These are phyloP conservation scores for Xylariaceae sp. DNA, from an alignment of 2,329 filamentous ascomycete genomes.

Conservation along the genomic window DNA sequence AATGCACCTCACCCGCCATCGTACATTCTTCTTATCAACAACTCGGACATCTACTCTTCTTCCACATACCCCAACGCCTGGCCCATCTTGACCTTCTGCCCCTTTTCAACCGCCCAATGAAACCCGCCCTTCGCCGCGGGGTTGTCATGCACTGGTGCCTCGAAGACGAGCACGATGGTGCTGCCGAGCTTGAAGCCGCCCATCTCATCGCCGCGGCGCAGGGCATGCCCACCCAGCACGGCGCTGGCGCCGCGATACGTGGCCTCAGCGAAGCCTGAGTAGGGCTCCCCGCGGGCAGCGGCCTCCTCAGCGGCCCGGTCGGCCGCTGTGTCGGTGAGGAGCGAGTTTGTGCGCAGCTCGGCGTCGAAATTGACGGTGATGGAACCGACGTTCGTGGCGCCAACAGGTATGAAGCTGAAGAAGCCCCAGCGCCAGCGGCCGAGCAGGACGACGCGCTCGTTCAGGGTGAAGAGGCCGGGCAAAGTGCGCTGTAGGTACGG, in stretches of 20 bases:
- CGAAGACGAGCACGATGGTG: slow-evolving; percentile 93
- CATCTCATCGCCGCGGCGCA: slow-evolving; percentile 92
- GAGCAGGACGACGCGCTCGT: slow-evolving; percentile 90
- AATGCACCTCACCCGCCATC: no score
- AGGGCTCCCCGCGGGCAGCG: slow-evolving; percentile 69
- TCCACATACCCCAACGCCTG: slow-evolving; percentile 76
- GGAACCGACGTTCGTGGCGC: slow-evolving; percentile 94
- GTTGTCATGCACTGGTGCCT: slow-evolving; percentile 72
- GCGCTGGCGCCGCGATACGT: slow-evolving; percentile 75
- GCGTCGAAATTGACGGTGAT: slow-evolving; percentile 97
- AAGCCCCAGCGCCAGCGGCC: slow-evolving; percentile 96
- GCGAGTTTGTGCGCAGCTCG: slow-evolving; percentile 86
- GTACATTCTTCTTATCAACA: neutral
- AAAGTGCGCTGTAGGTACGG: slow-evolving; percentile 91
- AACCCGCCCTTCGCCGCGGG: slow-evolving; percentile 64
- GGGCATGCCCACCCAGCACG: slow-evolving; percentile 75
- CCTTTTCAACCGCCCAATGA: slow-evolving; percentile 82
- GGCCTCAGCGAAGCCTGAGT: slow-evolving; percentile 89
- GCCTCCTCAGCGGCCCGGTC: slow-evolving; percentile 82
- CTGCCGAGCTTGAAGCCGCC: slow-evolving; percentile 95
- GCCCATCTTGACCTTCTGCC: slow-evolving; percentile 84
- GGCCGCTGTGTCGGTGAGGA: slow-evolving; percentile 88
- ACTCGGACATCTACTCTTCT: slow-evolving; percentile 12
- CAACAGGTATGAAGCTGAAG: slow-evolving; percentile 93
- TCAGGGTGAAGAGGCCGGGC: slow-evolving; percentile 91